These are phyloP conservation scores for Venturia pyrina DNA, from an alignment of 2,329 filamentous ascomycete genomes.

Conservation along the genomic window DNA sequence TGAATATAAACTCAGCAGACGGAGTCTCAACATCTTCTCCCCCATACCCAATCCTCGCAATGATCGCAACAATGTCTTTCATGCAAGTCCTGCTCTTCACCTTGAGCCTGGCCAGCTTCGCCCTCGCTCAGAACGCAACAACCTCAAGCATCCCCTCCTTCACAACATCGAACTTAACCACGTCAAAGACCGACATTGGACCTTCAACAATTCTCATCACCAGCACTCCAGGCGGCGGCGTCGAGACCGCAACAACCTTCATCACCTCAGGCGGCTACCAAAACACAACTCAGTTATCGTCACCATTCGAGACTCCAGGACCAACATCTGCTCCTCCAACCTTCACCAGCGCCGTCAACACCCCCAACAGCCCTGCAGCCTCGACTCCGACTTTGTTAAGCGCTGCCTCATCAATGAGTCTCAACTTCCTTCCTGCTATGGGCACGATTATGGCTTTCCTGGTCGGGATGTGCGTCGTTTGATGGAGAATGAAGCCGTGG, in stretches of 20 bases:
- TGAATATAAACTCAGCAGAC: not conserved
- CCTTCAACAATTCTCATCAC: not conserved
- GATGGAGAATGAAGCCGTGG: not conserved
- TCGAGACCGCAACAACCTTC: not conserved
- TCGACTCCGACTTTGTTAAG: not conserved
- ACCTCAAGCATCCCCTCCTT: not conserved
- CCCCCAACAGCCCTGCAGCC: not conserved
- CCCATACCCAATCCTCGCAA: not conserved
- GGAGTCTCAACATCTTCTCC: not conserved
- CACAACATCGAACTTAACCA: not conserved
- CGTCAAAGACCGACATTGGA: not conserved
- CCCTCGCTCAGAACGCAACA: not conserved
- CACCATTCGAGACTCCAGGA: not conserved
- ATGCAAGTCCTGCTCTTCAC: not conserved
- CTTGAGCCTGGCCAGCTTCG: not conserved
- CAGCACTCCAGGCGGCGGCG: slow-evolving; percentile 2
- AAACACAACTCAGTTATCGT: not conserved
- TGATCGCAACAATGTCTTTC: not conserved
- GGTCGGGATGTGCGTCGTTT: not conserved
- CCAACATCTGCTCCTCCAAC: not conserved
- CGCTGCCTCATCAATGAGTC: not conserved
- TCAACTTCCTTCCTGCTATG: not conserved
- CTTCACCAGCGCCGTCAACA: not conserved
- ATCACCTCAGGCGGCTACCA: not conserved
- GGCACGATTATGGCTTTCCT: not conserved